Evolutionary conservation across 306 rosid genomes (phyloP), one percentile per base, ranked within the genome.

Genomic region (Medicago ruthenica): DNA sequence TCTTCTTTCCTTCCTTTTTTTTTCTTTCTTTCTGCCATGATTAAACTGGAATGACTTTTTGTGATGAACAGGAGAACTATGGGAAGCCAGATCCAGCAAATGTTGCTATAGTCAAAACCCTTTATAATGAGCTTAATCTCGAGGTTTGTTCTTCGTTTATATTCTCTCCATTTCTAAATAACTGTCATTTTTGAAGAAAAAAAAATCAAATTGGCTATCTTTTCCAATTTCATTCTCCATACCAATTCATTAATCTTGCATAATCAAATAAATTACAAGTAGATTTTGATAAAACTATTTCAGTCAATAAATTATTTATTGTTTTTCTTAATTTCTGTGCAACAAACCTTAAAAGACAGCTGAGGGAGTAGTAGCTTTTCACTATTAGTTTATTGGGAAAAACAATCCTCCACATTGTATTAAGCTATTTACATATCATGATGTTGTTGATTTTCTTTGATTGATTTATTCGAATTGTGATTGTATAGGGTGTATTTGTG

Each of bases 71-170:
- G 97, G 97, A 92, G 57, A 81, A 89, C 81, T 95, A 92, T 57
- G 97, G 99, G 65, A 95, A 86, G 62, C 77, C 89, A 34, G 86
- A 86, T 80, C 80, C 85, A 48, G 83, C 60, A 61, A 86, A 88
- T 84, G 94, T 90, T 57, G 84, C 89, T 34, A 86, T 76, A 84
- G 97, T 90, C 70, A 92, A 92, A 73, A 89, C 78, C 80, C 85
- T 95, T 50, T 95, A 95, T 67, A 83, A 84, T 3, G 85, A 78
- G 75, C 93, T 95, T 76, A 62, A 92, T 78, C 92, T 95, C 76
- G 70, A 95, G 97, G 99, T 95, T 80, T 68, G 79, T 57, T 53
- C 78, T 48, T 70, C 62, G 21, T 58, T 18, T 76, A 15, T 54
- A 41, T 34, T 34, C 7, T 65, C 12, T 31, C 60, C 42, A 13